phyloP scores from a whole-genome alignment of 2,329 filamentous ascomycete genomes.

The Didymosphaeria variabile region DNA sequence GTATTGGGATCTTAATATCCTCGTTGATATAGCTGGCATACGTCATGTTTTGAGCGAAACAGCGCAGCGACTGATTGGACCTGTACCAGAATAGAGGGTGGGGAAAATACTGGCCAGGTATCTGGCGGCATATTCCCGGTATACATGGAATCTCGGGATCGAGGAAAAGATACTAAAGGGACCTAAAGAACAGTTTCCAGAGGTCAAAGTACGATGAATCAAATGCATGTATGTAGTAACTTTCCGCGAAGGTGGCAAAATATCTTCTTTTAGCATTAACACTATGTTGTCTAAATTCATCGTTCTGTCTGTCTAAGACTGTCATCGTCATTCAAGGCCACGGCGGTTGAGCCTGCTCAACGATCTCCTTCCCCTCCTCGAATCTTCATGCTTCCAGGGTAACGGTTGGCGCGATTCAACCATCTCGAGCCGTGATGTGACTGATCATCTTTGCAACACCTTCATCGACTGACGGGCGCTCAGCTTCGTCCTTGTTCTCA shows the following conservation, averaged over 20 bases:
- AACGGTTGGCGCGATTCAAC: not conserved
- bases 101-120: conserved; percentile 11
- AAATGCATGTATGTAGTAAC: no score
- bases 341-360: not conserved
- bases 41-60: conserved; percentile 19
- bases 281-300: not conserved
- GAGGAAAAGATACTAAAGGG: no score
- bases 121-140: no score
- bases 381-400: not conserved
- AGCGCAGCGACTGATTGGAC: conserved; percentile 14
- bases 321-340: no score
- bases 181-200: no score
- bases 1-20: conserved; percentile 27
- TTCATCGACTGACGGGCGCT: not conserved
- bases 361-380: not conserved
- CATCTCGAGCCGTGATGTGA: not conserved
- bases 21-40: conserved; percentile 23
- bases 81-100: conserved; percentile 12
- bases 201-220: no score
- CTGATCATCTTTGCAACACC: not conserved
- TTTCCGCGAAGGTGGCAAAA: not conserved
- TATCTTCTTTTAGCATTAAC: not conserved
- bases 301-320: not conserved
- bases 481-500: not conserved
- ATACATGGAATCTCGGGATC: no score